Base-by-base conservation (phyloP, 495 filamentous ascomycete species). In the Aspergillus sclerotioniger region DNA sequence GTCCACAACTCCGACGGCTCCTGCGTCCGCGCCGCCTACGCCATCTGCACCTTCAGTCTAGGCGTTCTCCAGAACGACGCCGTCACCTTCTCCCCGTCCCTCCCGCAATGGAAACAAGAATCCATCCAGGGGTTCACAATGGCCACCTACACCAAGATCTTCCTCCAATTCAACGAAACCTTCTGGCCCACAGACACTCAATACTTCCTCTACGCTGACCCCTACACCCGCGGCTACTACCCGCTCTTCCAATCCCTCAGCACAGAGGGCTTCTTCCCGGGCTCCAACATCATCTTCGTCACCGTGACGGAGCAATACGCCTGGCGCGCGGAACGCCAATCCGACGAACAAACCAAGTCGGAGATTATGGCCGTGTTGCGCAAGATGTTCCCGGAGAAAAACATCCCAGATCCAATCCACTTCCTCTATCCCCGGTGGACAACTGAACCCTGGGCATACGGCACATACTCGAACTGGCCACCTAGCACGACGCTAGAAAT, bases 81-180 rank as follows among this genome's bases (percentile, higher is more conserved):
- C 2, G 79, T 90, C 4, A 69, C 64, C 0, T 90, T 90, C 66
- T 60, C 70, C 10, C 88, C 88, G 0, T 63, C 68, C 2, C 72
- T 90, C 0, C 88, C 88, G 0, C 62, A 69, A 15, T 89, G 86
- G 87, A 90, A 91, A 64, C 73, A 78, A 15, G 76, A 77, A 21
- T 82, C 82, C 13, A 85, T 90, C 59, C 77, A 82, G 6, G 80
- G 78, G 41, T 88, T 88, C 67, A 76, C 79, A 53, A 89, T 91
- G 81, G 86, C 82, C 15, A 90, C 84, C 0, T 91, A 90, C 72
- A 90, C 86, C 53, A 90, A 90, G 64, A 84, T 90, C 56, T 90
- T 90, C 74, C 69, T 90, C 1, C 86, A 87, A 55, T 90, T 90
- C 68, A 79, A 82, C 57, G 70, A 84, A 45, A 81, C 82, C 7